These are phyloP conservation scores for Colletotrichum eremochloae DNA, from an alignment of 2,329 filamentous ascomycete genomes.

Conservation along the genomic window DNA sequence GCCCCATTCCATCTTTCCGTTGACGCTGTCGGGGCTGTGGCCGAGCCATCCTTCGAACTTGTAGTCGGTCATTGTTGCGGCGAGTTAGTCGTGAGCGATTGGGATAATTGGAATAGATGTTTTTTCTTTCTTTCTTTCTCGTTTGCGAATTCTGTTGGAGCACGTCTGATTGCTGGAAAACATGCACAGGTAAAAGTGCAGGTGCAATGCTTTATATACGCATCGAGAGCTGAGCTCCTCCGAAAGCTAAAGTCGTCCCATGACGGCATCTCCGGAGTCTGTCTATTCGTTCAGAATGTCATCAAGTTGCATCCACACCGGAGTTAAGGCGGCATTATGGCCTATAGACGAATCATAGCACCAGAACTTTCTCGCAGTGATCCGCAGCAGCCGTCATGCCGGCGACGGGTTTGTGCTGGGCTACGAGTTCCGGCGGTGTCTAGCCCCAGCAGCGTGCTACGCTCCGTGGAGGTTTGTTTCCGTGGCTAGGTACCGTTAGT, in stretches of 20 bases:
- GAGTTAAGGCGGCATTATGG: conserved; percentile 33
- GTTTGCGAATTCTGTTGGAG: not conserved
- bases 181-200: not conserved
- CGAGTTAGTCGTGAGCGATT: not conserved
- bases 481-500: not conserved
- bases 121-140: not conserved
- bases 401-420: not conserved
- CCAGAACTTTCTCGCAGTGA: not conserved
- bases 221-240: not conserved
- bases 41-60: conserved; percentile 68
- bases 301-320: conserved; percentile 26
- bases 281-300: conserved; percentile 19
- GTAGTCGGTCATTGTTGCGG: conserved; percentile 52
- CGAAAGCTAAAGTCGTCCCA: conserved; percentile 1
- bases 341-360: too few species aligned
- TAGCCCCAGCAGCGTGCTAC: not conserved
- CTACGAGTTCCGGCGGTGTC: conserved; percentile 5
- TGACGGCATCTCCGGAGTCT: conserved; percentile 36
- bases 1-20: conserved; percentile 68
- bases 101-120: too few species aligned
- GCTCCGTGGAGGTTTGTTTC: not conserved
- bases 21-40: conserved; percentile 53
- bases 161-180: not conserved
- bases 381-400: conserved; percentile 16
- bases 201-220: conserved; percentile 20